Conservation (phyloP, 2,329 filamentous ascomycete genomes). For the Verticillium longisporum region DNA sequence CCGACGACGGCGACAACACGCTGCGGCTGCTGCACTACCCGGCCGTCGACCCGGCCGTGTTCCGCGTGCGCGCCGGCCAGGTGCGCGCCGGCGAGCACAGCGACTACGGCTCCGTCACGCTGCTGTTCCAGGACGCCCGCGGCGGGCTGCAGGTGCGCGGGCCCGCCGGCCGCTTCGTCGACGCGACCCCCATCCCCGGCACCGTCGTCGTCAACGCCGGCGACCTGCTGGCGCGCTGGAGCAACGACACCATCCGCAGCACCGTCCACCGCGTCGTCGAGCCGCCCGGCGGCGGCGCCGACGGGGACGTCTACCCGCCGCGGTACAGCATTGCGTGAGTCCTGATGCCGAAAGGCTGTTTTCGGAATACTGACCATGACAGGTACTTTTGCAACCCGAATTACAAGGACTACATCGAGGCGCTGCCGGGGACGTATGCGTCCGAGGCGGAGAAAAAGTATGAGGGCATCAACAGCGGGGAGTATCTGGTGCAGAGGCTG, state of each 20-base stretch:
- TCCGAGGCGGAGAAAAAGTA: constrained; percentile 69
- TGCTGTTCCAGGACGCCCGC: constrained; percentile 53
- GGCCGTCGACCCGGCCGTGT: constrained; percentile 56
- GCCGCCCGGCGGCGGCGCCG: constrained; percentile 55
- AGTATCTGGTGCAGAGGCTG: constrained; percentile 75
- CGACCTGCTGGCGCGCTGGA: constrained; percentile 80
- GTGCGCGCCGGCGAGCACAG: constrained; percentile 75
- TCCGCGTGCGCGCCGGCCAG: constrained; percentile 59
- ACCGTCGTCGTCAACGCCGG: constrained; percentile 87
- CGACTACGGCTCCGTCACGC: constrained; percentile 54
- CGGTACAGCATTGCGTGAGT: constrained; percentile 78
- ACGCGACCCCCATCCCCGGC: constrained; percentile 73
- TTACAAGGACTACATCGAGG: constrained; percentile 67
- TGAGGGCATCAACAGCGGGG: constrained; percentile 65
- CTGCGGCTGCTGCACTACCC: constrained; percentile 75
- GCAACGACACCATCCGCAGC: constrained; percentile 84
- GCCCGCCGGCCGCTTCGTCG: constrained; percentile 70
- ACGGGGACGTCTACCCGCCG: constrained; percentile 57
- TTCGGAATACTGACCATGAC: background rate
- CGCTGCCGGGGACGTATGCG: constrained; percentile 69
- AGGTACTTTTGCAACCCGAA: constrained; percentile 88
- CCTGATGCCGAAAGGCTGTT: background rate
- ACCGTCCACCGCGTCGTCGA: constrained; percentile 88
- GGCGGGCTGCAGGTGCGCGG: constrained; percentile 56
- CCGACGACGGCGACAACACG: constrained; percentile 63